Percentiles rank a stretch among this genome's conserved stretches.
phyloP scores from a whole-genome alignment of 352 stramenopile genomes.

The Pythium aristosporum region DNA sequence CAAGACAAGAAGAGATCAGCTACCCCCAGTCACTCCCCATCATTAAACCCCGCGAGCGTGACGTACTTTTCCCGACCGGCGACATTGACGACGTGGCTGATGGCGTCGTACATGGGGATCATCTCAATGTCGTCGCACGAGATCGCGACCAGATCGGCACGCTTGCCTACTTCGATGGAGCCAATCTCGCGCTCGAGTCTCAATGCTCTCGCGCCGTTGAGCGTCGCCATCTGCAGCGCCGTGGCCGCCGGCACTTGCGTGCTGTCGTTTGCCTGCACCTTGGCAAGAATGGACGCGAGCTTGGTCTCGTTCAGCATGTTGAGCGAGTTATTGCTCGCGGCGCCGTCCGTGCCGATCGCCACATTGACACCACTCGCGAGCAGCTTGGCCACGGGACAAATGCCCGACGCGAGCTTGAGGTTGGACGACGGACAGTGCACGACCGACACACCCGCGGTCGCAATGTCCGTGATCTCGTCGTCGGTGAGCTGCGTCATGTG shows the following conservation, averaged over 20 bases:
- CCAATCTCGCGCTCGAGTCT: constrained; percentile 79
- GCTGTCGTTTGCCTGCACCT: constrained; percentile 65
- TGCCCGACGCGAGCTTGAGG: constrained; percentile 86
- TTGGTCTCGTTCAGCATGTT: constrained; percentile 92
- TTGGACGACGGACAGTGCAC: constrained; percentile 91
- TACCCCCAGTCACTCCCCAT: background rate
- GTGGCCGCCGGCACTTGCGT: constrained; percentile 54
- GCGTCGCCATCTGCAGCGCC: constrained; percentile 85
- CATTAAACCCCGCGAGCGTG: background rate
- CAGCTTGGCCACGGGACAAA: constrained; percentile 75
- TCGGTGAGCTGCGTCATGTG: constrained; percentile 89
- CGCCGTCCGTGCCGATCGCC: constrained; percentile 82
- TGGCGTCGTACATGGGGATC: constrained; percentile 86
- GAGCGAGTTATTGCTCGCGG: constrained; percentile 88
- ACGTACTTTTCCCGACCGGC: constrained; percentile 69
- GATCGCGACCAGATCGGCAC: constrained; percentile 83
- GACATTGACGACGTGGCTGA: constrained; percentile 88
- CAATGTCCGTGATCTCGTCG: constrained; percentile 74
- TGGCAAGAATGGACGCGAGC: constrained; percentile 82
- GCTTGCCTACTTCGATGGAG: constrained; percentile 83
- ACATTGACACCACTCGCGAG: constrained; percentile 84
- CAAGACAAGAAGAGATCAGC: constrained; percentile 10
- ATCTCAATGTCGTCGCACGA: constrained; percentile 81
- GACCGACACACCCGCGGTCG: constrained; percentile 51
- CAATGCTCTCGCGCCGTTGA: constrained; percentile 88